Evolutionary conservation across 2,329 filamentous ascomycete species (phyloP).

Genomic region (Hymenoscyphus albidus): DNA sequence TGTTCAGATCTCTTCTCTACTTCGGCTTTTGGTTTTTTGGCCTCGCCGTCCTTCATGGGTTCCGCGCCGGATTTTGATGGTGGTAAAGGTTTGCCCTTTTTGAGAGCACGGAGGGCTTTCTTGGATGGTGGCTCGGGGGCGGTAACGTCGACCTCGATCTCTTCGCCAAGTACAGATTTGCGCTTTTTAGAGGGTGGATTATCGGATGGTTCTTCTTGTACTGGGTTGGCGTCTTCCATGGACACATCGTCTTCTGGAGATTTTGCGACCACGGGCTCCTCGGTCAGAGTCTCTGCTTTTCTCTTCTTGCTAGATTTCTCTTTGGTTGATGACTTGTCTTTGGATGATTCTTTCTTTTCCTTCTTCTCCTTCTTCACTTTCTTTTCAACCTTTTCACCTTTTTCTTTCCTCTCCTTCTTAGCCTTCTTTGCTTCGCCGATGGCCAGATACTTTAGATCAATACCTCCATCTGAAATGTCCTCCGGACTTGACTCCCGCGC

Average conservation of each 20-base stretch:
- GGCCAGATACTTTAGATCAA: neutral
- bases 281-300: constrained; percentile 20
- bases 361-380: constrained; percentile 12
- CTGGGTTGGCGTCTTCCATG: constrained; percentile 3
- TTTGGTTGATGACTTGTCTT: constrained; percentile 28
- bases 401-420: neutral
- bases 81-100: constrained; percentile 67
- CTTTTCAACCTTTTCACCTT: neutral
- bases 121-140: constrained; percentile 95
- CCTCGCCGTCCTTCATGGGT: constrained; percentile 38
- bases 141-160: constrained; percentile 84
- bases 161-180: constrained; percentile 57
- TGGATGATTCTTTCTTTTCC: constrained; percentile 9
- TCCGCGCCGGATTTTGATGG: constrained; percentile 42
- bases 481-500: neutral
- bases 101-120: constrained; percentile 82
- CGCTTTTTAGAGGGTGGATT: constrained; percentile 54
- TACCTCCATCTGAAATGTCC: neutral
- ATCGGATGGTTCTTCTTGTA: constrained; percentile 10
- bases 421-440: neutral
- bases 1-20: constrained; percentile 67
- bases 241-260: neutral
- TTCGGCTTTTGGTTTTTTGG: constrained; percentile 39
- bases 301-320: constrained; percentile 31
- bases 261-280: constrained; percentile 12